Percentiles rank a stretch among this genome's conserved stretches.
Evolutionary conservation across 345 rosid species (phyloP).

Genomic region (Stellera chamaejasme): DNA sequence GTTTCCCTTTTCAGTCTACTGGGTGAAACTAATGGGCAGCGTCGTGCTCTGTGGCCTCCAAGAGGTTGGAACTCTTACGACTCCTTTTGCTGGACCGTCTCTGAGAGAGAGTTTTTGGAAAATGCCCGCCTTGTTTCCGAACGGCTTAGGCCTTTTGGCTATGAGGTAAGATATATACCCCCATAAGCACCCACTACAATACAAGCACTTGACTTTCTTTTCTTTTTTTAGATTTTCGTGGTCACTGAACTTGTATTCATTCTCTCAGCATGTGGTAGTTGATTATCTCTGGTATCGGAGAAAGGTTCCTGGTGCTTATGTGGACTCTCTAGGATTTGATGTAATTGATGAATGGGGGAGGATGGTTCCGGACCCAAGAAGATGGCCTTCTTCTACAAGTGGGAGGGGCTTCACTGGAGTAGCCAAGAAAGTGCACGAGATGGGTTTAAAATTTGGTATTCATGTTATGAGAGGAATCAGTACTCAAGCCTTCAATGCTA

Average conservation of each 20-base stretch:
- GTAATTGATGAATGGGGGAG: slow-evolving; percentile 97
- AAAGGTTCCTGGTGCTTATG: slow-evolving; percentile 65
- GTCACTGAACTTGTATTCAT: slow-evolving; percentile 1
- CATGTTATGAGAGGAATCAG: slow-evolving; percentile 96
- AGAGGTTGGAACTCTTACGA: slow-evolving; percentile 98
- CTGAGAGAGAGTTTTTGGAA: slow-evolving; percentile 76
- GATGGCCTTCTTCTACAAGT: slow-evolving; percentile 91
- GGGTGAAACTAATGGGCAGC: slow-evolving; percentile 2
- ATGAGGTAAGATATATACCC: slow-evolving; percentile 40
- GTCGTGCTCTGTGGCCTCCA: slow-evolving; percentile 63
- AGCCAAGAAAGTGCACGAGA: slow-evolving; percentile 60
- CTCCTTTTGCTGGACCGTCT: slow-evolving; percentile 83
- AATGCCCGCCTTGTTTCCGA: slow-evolving; percentile 55
- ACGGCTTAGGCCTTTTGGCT: slow-evolving; percentile 59
- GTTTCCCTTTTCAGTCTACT: slow-evolving; percentile 23
- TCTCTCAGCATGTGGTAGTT: slow-evolving; percentile 73
- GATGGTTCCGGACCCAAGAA: slow-evolving; percentile 59
- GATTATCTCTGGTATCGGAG: slow-evolving; percentile 95
- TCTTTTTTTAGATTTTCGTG: not conserved
- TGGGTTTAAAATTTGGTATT: slow-evolving; percentile 95
- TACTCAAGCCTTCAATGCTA: slow-evolving; percentile 75
- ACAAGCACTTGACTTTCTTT: not conserved
- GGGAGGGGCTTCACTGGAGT: slow-evolving; percentile 81
- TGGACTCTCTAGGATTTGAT: slow-evolving; percentile 73
- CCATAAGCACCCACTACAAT: not conserved